Conservation (phyloP, 768 basidiomycete genomes). For the Tylopilus rubrobrunneus region DNA sequence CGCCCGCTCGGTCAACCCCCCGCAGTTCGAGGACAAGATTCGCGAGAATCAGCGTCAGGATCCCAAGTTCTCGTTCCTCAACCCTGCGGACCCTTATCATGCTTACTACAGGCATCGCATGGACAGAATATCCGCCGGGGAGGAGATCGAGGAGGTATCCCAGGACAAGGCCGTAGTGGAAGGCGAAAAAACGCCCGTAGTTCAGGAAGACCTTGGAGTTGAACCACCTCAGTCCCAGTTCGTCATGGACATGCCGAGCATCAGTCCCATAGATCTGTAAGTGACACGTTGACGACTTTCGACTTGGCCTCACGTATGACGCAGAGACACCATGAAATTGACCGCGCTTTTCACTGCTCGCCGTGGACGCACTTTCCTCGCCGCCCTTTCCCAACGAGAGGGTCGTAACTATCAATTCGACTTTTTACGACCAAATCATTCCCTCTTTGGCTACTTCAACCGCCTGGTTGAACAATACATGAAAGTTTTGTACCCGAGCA, state of each 20-base stretch:
- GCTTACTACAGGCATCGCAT: constrained; percentile 94
- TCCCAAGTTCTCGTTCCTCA: constrained; percentile 98
- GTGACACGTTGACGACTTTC: constrained; percentile 31
- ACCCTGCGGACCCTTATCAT: constrained; percentile 96
- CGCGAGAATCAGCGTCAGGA: constrained; percentile 92
- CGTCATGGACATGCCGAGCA: constrained; percentile 79
- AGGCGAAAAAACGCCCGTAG: constrained; percentile 28
- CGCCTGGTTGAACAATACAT: constrained; percentile 95
- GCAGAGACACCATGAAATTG: constrained; percentile 90
- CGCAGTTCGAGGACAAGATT: constrained; percentile 94
- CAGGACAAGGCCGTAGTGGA: constrained; percentile 41
- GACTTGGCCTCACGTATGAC: constrained; percentile 1
- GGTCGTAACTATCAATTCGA: constrained; percentile 98
- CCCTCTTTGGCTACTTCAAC: constrained; percentile 96
- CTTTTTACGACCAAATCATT: constrained; percentile 93
- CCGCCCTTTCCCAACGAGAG: constrained; percentile 80
- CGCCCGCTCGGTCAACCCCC: constrained; percentile 90
- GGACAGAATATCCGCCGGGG: constrained; percentile 76
- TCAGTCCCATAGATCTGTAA: constrained; percentile 87
- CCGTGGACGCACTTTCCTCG: constrained; percentile 82
- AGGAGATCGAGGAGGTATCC: constrained; percentile 57
- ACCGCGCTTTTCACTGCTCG: constrained; percentile 96
- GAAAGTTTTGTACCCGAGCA: constrained; percentile 81
- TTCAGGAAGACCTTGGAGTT: constrained; percentile 58
- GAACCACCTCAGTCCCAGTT: constrained; percentile 83